Evolutionary conservation across 106 monocot genomes (phyloP), one percentile per base, ranked within the genome.

Genomic region (Dioscorea dumetorum): DNA sequence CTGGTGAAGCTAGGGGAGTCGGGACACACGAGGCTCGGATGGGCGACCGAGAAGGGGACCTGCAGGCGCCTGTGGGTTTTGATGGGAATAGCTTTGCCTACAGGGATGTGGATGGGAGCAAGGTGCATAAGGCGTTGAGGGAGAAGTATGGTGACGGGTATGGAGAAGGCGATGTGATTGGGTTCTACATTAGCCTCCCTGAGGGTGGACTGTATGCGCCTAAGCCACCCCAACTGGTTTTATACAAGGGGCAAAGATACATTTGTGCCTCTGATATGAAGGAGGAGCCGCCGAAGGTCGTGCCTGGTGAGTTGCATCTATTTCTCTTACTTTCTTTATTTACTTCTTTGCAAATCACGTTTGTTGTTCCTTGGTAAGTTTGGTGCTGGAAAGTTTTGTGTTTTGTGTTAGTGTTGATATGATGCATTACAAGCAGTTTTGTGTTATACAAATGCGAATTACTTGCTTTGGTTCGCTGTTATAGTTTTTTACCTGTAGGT

Each of bases 21-120:
- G 1, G 97, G 91, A 15, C 97, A 97, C 68, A 81, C 89, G 13
- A 54, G 97, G 62, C 73, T 97, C 0, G 97, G 97, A 5, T 97
- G 91, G 91, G 81, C 89, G 7, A 92, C 80, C 22, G 82, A 92
- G 60, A 97, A 92, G 65, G 97, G 33, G 97, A 97, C 64, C 79
- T 97, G 23, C 97, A 97, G 68, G 91, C 97, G 1, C 97, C 97
- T 0, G 97, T 97, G 15, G 97, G 97, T 1, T 97, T 82, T 28
- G 97, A 97, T 56, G 76, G 75, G 11, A 79, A 77, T 63, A 88
- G 97, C 72, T 97, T 68, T 50, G 97, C 92, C 9, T 97, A 84
- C 53, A 80, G 97, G 71, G 97, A 97, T 70, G 68, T 97, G 5
- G 97, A 97, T 77, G 97, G 97, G 23, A 72, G 71, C 15, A 97